Base-by-base conservation (phyloP, 1,284 basidiomycete genomes). In the Inonotus hispidus region DNA sequence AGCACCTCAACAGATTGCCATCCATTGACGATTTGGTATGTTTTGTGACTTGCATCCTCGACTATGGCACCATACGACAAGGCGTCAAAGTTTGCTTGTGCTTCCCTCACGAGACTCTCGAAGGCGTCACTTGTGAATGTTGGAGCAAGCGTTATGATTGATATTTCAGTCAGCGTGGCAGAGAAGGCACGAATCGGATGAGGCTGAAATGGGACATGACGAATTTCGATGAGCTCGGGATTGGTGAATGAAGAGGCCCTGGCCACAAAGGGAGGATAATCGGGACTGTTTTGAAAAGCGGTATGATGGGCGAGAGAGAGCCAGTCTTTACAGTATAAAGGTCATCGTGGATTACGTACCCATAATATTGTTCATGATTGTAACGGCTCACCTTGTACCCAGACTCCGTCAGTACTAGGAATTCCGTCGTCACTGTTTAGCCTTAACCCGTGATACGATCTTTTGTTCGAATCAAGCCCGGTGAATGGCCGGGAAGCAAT, bases 241-340 rank as follows among this genome's bases (percentile, higher is more conserved):
- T 49, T 59, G 16, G 62, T 53, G 47, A 63, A 63, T 5, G n/a
- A 35, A 1, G 46, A 0, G 50, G 53, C 60, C 5, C 59, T 14
- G 16, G 58, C 53, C 21, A 57, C 41, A 32, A 63, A 63, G 11
- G 62, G 8, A 7, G 58, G 58, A 38, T 63, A 63, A 27, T 56
- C 54, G 0, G 29, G 19, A 32, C 61, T 63, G 21, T 27, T 55
- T 50, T 63, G 57, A 53, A 63, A 63, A 25, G 62, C 53, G 27
- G 53, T 29, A 38, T 63, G 62, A 32, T 63, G 58, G n/a, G 39
- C 58, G 10, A 60, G 54, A 27, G 58, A 52, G 21, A 55, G 11
- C 62, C 62, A 63, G 1, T 63, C 62, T 63, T 5, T 50, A 50
- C 37, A 27, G 10, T 21, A 1, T 35, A 45, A 49, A 29, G 10